A percentile compares a stretch with the other conserved stretches of the same genome.
Conservation (phyloP, 2,329 filamentous ascomycete species). For the Sclerotinia trifoliorum region DNA sequence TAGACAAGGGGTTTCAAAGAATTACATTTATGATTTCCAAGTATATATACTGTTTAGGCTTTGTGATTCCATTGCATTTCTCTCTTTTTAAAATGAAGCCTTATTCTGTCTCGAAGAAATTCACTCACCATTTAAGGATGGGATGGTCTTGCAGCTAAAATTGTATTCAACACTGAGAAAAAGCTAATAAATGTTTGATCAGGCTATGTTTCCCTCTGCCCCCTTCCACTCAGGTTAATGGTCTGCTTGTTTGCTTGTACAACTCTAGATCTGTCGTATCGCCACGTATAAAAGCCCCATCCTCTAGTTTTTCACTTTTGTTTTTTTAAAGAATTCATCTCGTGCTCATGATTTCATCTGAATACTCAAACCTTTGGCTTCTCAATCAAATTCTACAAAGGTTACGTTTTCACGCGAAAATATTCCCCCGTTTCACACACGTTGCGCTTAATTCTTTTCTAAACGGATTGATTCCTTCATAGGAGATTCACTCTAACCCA, state of each 20-base stretch:
- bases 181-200: not conserved
- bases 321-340: too few species aligned
- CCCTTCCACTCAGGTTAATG: not conserved
- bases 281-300: too few species aligned
- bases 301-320: too few species aligned
- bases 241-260: not conserved
- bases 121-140: not conserved
- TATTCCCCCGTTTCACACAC: not conserved
- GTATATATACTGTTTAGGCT: not conserved
- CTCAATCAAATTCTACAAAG: not conserved
- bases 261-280: not conserved
- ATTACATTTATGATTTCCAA: not conserved
- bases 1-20: too few species aligned
- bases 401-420: not conserved
- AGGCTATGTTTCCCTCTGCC: not conserved
- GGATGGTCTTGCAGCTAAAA: not conserved
- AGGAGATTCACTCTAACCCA: not conserved
- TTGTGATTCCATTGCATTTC: not conserved
- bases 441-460: not conserved
- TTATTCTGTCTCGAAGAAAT: accelerated
- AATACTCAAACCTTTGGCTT: not conserved
- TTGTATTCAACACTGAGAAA: not conserved
- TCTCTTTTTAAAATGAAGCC: not conserved
- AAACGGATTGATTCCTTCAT: not conserved
- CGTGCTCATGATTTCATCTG: not conserved